phyloP scores from a whole-genome alignment of 2,329 filamentous ascomycete species.

The Byssochlamys sp. region DNA sequence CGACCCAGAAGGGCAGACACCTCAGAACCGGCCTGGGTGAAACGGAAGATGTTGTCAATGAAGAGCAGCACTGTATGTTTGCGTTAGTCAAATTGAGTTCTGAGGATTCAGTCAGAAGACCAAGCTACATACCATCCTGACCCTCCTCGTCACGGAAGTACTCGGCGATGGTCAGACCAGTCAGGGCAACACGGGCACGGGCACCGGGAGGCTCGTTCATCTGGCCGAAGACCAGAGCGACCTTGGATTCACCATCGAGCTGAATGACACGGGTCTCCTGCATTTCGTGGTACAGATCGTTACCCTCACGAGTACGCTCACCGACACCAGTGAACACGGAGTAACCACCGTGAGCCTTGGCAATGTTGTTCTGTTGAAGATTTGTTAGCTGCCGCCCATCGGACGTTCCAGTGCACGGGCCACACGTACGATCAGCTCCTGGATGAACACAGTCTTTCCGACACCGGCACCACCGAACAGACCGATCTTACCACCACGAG shows the following conservation, averaged over 20 bases:
- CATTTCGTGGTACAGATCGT: slow-evolving; percentile 99
- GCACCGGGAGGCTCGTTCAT: slow-evolving; percentile 99
- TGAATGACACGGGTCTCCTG: slow-evolving; percentile 99
- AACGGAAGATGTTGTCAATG: slow-evolving; percentile 99
- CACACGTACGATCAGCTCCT: slow-evolving; percentile 79
- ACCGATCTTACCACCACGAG: slow-evolving; percentile 99
- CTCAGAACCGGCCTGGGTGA: slow-evolving; percentile 99
- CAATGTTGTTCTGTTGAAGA: slow-evolving; percentile 79
- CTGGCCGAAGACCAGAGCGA: slow-evolving; percentile 98
- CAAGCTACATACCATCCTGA: slow-evolving; percentile 62
- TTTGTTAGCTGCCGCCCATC: background rate
- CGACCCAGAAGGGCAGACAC: slow-evolving; percentile 98
- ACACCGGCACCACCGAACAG: slow-evolving; percentile 99
- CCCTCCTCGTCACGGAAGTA: slow-evolving; percentile 74
- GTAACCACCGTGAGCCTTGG: slow-evolving; percentile 99
- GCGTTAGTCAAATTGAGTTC: slow-evolving; percentile 8
- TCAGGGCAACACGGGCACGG: slow-evolving; percentile 98
- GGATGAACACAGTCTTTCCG: slow-evolving; percentile 99
- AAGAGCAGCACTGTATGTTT: slow-evolving; percentile 70
- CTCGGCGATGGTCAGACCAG: slow-evolving; percentile 60
- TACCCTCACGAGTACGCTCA: slow-evolving; percentile 99
- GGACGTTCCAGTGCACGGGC: background rate
- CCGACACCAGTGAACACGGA: slow-evolving; percentile 99
- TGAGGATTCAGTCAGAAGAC: background rate
- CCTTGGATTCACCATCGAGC: slow-evolving; percentile 98